Evolutionary conservation across 768 basidiomycete species (phyloP), one percentile per base, ranked within the genome.

Genomic region (Royoungia palumana): DNA sequence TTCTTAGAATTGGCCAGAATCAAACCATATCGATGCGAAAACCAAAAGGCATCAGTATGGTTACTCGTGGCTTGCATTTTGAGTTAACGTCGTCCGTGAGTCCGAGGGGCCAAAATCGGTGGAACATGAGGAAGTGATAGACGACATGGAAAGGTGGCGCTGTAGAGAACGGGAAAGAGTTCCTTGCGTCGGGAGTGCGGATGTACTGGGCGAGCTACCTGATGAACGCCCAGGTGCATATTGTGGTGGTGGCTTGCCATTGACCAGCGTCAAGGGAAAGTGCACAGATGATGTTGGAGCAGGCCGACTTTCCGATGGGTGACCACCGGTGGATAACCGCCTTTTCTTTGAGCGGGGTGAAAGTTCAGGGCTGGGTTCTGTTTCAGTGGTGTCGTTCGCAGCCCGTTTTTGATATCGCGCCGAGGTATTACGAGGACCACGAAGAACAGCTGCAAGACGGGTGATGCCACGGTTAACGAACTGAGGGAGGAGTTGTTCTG

Each of bases 191-290:
- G 51, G 50, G 8, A 47, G 40, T 2, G 44, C 39, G 12, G 21
- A 8, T 1, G 45, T 35, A 13, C 50, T 50, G 0, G 40, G 47
- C 21, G 46, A 43, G 14, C 34, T 47, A 4, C 51, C 39, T 7
- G 56, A 53, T 3, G 46, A 55, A 25, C 30, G 56, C 9, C 67
- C 67, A 4, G 63, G 57, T 8, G 65, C 61, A 38, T 54, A 65
- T 38, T 67, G 67, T 17, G 63, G 64, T 35, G 67, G 65, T 37
- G 63, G 60, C 25, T 55, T 69, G 28, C 67, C 65, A 16, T 65
- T 63, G 32, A 69, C 42, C 42, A 63, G 41, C 20, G 56, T 39
- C 47, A 59, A 46, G 13, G 67, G 58, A 11, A 44, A 12, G 2
- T 55, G 50, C 1, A 22, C 36, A 21, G 52, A n/a, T 4, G 37